phyloP scores from a whole-genome alignment of 2,329 filamentous ascomycete genomes.

The Aspergillus nomiae region DNA sequence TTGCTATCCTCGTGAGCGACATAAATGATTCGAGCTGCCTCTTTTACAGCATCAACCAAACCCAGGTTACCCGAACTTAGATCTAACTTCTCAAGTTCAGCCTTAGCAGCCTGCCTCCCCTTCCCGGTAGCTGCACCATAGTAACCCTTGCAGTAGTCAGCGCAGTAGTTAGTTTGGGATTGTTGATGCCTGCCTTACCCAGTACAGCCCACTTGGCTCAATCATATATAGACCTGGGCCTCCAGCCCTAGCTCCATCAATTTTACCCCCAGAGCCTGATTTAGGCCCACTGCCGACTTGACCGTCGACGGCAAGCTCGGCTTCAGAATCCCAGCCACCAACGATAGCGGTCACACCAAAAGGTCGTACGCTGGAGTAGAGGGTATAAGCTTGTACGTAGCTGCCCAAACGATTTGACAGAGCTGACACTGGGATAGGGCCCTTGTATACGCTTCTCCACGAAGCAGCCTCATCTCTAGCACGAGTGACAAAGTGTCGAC shows the following conservation, averaged over 20 bases:
- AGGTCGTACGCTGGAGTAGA: conserved; percentile 93
- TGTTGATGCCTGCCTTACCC: conserved; percentile 55
- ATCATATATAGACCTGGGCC: conserved; percentile 98
- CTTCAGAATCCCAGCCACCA: conserved; percentile 88
- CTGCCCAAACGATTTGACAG: conserved; percentile 91
- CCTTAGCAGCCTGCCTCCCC: conserved; percentile 93
- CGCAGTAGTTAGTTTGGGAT: not conserved
- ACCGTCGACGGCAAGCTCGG: conserved; percentile 82
- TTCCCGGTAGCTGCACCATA: conserved; percentile 97
- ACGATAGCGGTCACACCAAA: conserved; percentile 96
- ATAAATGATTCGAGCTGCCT: conserved; percentile 96
- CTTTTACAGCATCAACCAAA: conserved; percentile 86
- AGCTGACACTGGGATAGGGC: conserved; percentile 83
- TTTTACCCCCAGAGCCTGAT: conserved; percentile 81
- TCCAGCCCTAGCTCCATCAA: conserved; percentile 73
- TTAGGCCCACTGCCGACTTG: conserved; percentile 82
- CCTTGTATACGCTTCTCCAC: conserved; percentile 94
- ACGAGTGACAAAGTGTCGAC: conserved; percentile 89
- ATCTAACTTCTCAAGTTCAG: conserved; percentile 97
- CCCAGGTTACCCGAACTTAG: conserved; percentile 75
- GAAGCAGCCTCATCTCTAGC: conserved; percentile 89
- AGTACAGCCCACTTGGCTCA: conserved; percentile 94
- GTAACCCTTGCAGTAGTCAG: conserved; percentile 66
- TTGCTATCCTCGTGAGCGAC: conserved; percentile 98
- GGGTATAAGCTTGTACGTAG: conserved; percentile 95